Base-by-base conservation (phyloP, 2,329 filamentous ascomycete genomes). In the Rutstroemia sp. region DNA sequence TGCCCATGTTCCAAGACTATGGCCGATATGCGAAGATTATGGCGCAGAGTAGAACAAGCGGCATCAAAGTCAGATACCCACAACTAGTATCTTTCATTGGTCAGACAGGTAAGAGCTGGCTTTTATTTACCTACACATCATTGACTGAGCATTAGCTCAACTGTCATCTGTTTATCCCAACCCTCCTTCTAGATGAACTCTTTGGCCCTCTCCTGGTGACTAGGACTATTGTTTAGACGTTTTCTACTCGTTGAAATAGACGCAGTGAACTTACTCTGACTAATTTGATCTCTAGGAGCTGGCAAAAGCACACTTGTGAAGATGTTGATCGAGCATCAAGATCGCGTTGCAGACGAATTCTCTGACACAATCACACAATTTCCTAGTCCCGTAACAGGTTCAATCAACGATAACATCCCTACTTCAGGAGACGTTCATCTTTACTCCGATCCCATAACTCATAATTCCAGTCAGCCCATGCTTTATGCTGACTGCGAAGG, bases 401-500 rank as follows among this genome's bases (percentile, higher is more conserved):
- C 71, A 16, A 69, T 70, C 18, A 69, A 72, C 25, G 65, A 67
- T 37, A 64, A 72, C 38, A 64, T 75, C 5, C 74, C 77, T 1
- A 79, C 77, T 3, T 77, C 76, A 4, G 76, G 71, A 8, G 77
- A 79, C 61, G 76, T 79, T 2, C 77, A 81, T 63, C 67, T 81
- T 4, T 80, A 80, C 58, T 69, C 71, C 1, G 78, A 80, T 58
- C 77, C 77, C 2, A 64, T 69, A 0, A 75, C 73, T 2, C 67
- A 71, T 25, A 60, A 65, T 14, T 67, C 69, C 10, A 67, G 68
- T 4, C 61, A 70, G 7, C 77, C 77, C 0, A 69, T 79, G 19
- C 68, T 80, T 4, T 75, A 74, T 52, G 76, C 77, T 21, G 78
- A 80, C 59, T 80, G 77, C 58, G 78, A 80, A 67, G 78, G 78